Evolutionary conservation across 768 basidiomycete genomes (phyloP).

Genomic region (Artomyces pyxidatus): DNA sequence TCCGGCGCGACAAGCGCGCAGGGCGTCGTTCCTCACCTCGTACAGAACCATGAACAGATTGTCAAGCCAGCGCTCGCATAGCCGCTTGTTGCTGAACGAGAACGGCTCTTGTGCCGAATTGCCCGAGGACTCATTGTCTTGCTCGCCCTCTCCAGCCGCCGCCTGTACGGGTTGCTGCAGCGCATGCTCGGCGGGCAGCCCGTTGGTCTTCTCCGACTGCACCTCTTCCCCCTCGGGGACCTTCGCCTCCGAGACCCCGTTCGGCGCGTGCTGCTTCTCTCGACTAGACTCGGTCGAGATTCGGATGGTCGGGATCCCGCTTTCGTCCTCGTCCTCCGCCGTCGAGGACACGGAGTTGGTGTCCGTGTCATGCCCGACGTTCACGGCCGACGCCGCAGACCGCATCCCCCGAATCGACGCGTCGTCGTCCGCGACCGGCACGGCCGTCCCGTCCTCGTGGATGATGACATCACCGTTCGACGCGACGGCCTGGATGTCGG

Average conservation of each 20-base stretch:
- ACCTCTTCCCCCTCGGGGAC: conserved; percentile 30
- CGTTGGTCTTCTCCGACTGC: conserved; percentile 28
- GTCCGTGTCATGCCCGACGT: conserved; percentile 18
- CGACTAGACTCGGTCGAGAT: conserved; percentile 46
- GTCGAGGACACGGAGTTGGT: conserved; percentile 14
- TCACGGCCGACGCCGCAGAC: conserved; percentile 29
- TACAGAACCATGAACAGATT: conserved; percentile 98
- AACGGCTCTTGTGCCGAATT: conserved; percentile 47
- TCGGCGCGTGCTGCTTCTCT: conserved; percentile 44
- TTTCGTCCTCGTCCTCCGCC: conserved; percentile 19
- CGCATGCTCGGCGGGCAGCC: conserved; percentile 19
- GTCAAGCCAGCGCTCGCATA: conserved; percentile 97
- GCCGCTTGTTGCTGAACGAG: conserved; percentile 91
- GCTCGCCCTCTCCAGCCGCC: conserved; percentile 25
- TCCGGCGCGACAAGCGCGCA: conserved; percentile 96
- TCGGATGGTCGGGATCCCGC: conserved; percentile 48
- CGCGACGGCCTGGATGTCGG: conserved; percentile 44
- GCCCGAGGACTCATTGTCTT: conserved; percentile 16
- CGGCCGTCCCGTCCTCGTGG: conserved; percentile 50
- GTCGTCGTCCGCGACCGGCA: conserved; percentile 47
- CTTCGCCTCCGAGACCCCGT: conserved; percentile 32
- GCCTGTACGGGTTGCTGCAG: conserved; percentile 38
- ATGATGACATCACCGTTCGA: conserved; percentile 34
- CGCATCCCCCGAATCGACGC: conserved; percentile 62
- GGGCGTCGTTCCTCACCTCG: conserved; percentile 80